Percentiles rank a stretch among this genome's conserved stretches.
These are phyloP conservation scores for Paspalum vaginatum DNA, from an alignment of 176 grass and related monocot species.

Conservation along the genomic window DNA sequence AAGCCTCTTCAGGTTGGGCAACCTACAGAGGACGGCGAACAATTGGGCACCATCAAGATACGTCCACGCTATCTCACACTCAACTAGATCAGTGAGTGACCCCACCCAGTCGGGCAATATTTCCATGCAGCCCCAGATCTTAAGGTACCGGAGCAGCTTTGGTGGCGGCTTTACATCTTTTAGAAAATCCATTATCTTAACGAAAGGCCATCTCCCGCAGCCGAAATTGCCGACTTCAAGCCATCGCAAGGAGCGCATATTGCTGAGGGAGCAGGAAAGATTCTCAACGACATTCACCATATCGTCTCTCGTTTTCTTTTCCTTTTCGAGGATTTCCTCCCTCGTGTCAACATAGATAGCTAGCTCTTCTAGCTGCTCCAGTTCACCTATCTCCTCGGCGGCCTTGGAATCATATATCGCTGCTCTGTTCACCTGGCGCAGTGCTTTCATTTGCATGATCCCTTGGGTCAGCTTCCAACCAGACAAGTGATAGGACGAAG, in stretches of 20 bases:
- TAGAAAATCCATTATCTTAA: background rate
- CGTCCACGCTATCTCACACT: background rate
- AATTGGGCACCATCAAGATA: background rate
- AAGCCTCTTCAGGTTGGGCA: background rate
- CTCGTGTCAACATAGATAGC: background rate
- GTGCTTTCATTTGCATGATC: background rate
- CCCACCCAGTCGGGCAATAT: background rate
- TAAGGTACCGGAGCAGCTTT: background rate
- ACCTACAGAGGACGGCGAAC: background rate
- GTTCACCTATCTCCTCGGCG: background rate
- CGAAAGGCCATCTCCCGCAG: no score
- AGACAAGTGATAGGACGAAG: background rate
- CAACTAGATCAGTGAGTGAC: slow-evolving; percentile 18
- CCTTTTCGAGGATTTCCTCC: no score
- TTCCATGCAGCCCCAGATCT: background rate
- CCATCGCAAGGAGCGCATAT: background rate
- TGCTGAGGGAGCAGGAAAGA: background rate
- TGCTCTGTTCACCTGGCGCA: background rate
- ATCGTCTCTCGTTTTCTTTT: no score
- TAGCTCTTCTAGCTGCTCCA: background rate
- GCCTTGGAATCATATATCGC: background rate
- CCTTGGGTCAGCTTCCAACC: background rate
- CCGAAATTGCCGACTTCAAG: background rate
- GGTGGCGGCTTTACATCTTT: background rate
- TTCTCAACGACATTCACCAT: background rate